Percentiles rank a stretch among this genome's conserved stretches.
Conservation (phyloP, 139 green algal genomes). For the Trebouxia sp. region DNA sequence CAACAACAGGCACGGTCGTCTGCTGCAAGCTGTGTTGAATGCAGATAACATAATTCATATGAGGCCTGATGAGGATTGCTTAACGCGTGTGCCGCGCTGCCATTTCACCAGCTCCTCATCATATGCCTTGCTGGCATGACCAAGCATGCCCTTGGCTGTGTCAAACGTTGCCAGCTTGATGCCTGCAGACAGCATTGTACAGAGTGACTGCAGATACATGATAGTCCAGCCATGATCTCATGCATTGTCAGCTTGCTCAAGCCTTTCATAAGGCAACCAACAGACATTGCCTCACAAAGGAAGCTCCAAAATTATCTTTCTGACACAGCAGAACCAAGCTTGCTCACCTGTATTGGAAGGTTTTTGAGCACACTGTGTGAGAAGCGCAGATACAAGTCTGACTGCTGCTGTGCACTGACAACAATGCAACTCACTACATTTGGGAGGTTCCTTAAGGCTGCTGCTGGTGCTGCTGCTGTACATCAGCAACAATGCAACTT, state of each 20-base stretch:
- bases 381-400: constrained; percentile 75
- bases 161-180: constrained; percentile 65
- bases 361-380: constrained; percentile 81
- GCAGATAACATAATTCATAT: not conserved
- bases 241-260: not conserved
- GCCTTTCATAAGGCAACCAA: no score
- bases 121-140: constrained; percentile 35
- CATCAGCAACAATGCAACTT: not conserved
- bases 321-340: not conserved
- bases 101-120: constrained; percentile 43
- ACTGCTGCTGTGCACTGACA: no score
- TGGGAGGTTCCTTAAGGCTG: not conserved
- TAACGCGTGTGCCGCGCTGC: not conserved
- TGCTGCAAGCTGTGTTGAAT: no score
- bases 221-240: not conserved
- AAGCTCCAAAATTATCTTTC: no score
- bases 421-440: no score
- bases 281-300: no score
- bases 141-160: constrained; percentile 54
- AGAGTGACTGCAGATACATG: not conserved
- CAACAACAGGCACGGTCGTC: no score
- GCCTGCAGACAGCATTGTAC: constrained; percentile 37
- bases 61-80: constrained; percentile 7
- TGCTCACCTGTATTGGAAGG: constrained; percentile 78
- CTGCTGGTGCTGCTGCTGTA: not conserved